These are phyloP conservation scores for Saksenaea vasiformis DNA, from an alignment of 371 early-diverging fungal species.

Conservation along the genomic window DNA sequence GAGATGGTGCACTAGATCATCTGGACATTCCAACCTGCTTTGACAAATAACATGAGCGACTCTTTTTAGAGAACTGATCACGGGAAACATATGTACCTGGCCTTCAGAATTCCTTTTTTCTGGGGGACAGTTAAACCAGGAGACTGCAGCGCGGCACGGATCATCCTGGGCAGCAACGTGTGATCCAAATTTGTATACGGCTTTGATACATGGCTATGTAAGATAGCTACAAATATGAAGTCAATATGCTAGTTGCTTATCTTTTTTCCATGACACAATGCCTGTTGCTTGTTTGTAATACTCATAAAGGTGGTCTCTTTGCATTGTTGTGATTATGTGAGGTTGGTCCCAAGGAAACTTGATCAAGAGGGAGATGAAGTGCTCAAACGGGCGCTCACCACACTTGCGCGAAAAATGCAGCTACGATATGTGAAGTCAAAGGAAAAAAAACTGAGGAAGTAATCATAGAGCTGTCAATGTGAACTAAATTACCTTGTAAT, in stretches of 20 bases:
- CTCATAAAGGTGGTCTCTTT: conserved; percentile 71
- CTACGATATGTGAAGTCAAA: conserved; percentile 20
- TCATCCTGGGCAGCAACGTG: conserved; percentile 49
- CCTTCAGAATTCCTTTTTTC: conserved; percentile 39
- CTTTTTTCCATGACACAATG: neutral
- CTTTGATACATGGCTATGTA: conserved; percentile 46
- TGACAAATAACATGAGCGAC: neutral
- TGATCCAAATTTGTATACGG: conserved; percentile 46
- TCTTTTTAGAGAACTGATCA: neutral
- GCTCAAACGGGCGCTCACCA: conserved; percentile 68
- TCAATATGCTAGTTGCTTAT: neutral
- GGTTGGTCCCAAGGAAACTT: conserved; percentile 68
- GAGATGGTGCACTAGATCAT: conserved; percentile 7
- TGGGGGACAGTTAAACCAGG: conserved; percentile 67
- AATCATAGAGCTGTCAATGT: neutral
- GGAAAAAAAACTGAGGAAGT: neutral
- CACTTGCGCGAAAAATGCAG: conserved; percentile 65
- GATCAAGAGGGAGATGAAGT: conserved; percentile 59
- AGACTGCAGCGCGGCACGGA: conserved; percentile 57
- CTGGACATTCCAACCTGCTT: conserved; percentile 10
- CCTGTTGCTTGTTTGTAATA: conserved; percentile 50
- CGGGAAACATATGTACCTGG: conserved; percentile 13
- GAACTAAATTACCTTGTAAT: conserved; percentile 53
- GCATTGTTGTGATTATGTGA: conserved; percentile 49
- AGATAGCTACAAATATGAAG: conserved; percentile 29